Conservation (phyloP, 2,329 filamentous ascomycete genomes). For the Pseudogymnoascus sp. region DNA sequence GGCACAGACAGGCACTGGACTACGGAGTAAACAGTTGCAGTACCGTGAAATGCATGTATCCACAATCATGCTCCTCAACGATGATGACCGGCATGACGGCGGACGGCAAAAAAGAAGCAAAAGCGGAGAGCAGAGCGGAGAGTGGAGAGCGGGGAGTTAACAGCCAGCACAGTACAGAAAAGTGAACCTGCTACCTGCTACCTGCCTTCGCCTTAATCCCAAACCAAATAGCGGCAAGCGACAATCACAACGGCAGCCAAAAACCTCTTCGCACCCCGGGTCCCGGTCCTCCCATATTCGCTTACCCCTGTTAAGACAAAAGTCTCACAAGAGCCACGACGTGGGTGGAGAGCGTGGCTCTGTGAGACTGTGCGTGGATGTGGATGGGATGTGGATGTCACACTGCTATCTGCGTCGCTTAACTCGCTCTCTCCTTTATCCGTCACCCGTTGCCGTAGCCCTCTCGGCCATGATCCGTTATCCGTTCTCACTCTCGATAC, state of each 20-base stretch:
- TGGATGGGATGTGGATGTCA: neutral
- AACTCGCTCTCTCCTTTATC: neutral
- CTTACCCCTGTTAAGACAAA: neutral
- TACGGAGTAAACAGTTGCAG: neutral
- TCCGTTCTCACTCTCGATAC: neutral
- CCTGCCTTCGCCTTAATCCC: neutral
- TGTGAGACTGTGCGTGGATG: neutral
- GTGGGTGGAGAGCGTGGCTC: neutral
- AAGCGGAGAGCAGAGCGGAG: neutral
- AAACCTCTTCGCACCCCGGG: neutral
- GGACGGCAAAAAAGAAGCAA: neutral
- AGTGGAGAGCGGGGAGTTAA: neutral
- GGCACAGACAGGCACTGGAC: neutral
- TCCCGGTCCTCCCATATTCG: neutral
- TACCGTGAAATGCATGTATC: neutral
- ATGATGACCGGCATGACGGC: constrained; percentile 1
- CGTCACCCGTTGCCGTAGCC: neutral
- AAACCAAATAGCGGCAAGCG: neutral
- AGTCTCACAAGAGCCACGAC: neutral
- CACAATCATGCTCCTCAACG: neutral
- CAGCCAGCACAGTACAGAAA: neutral
- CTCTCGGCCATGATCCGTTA: neutral
- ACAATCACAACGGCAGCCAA: constrained; percentile 5
- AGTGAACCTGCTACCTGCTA: neutral
- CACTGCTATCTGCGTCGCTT: neutral